These are phyloP conservation scores for Pilasporangium apinafurcum DNA, from an alignment of 352 stramenopile species.

Conservation along the genomic window DNA sequence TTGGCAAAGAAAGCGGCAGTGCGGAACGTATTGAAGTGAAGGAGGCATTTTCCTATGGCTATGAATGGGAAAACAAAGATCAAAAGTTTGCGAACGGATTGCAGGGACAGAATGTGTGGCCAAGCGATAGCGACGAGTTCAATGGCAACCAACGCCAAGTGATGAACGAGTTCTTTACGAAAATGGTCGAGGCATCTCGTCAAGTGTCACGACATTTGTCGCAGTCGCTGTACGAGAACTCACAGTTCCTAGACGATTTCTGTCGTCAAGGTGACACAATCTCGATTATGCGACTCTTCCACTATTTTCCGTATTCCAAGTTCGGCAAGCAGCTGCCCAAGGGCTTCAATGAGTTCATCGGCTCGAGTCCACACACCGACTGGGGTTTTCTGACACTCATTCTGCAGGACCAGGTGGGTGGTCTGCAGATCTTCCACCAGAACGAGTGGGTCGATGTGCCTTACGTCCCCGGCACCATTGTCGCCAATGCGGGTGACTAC, in stretches of 20 bases:
- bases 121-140: constrained; percentile 20
- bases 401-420: constrained; percentile 65
- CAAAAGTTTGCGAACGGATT: constrained; percentile 44
- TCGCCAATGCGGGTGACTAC: constrained; percentile 81
- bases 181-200: constrained; percentile 47
- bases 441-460: constrained; percentile 72
- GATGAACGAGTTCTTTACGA: constrained; percentile 50
- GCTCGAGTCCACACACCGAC: constrained; percentile 80
- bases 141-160: constrained; percentile 19
- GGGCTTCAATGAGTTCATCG: constrained; percentile 61
- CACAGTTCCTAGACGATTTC: constrained; percentile 48
- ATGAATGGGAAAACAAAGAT: constrained; percentile 42
- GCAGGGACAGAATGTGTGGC: constrained; percentile 72
- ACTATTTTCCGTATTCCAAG: constrained; percentile 76
- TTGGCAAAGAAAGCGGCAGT: constrained; percentile 75
- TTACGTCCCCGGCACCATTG: constrained; percentile 58
- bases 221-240: constrained; percentile 38
- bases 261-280: constrained; percentile 68
- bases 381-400: constrained; percentile 84
- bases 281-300: constrained; percentile 81
- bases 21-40: constrained; percentile 77
- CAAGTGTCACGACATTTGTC: constrained; percentile 42
- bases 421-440: constrained; percentile 65
- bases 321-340: constrained; percentile 33
- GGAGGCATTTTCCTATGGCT: constrained; percentile 79